Conservation (phyloP, 345 rosid genomes). For the Arabidopsis suecica region DNA sequence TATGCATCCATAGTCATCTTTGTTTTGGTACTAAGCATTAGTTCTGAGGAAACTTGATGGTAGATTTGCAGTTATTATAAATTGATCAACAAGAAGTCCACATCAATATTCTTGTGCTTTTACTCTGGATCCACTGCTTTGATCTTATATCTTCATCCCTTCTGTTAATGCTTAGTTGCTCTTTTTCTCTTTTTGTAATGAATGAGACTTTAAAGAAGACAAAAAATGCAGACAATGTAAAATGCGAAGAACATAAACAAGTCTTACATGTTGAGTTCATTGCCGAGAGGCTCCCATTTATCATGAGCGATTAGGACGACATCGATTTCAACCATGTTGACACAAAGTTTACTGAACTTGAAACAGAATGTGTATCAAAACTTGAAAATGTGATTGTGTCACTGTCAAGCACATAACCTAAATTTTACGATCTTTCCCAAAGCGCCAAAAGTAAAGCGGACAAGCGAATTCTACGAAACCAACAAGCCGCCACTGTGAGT, state of each 20-base stretch:
- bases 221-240: too few species aligned
- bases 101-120: not conserved
- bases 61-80: conserved; percentile 2
- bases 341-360: too few species aligned
- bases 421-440: not conserved
- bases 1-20: too few species aligned
- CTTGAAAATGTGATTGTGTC: not conserved
- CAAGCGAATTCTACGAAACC: not conserved
- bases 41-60: conserved; percentile 7
- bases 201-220: too few species aligned
- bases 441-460: too few species aligned
- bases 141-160: not conserved
- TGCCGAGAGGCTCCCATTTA: too few species aligned
- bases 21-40: not conserved
- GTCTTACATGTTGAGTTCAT: not conserved
- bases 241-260: not conserved
- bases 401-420: not conserved
- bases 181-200: too few species aligned
- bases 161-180: too few species aligned
- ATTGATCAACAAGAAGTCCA: conserved; percentile 1
- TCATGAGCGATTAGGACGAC: too few species aligned
- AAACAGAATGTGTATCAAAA: not conserved
- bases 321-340: too few species aligned
- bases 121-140: not conserved
- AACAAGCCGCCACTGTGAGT: not conserved